These are phyloP conservation scores for Casuarina equisetifolia DNA, from an alignment of 306 rosid genomes.

Conservation along the genomic window DNA sequence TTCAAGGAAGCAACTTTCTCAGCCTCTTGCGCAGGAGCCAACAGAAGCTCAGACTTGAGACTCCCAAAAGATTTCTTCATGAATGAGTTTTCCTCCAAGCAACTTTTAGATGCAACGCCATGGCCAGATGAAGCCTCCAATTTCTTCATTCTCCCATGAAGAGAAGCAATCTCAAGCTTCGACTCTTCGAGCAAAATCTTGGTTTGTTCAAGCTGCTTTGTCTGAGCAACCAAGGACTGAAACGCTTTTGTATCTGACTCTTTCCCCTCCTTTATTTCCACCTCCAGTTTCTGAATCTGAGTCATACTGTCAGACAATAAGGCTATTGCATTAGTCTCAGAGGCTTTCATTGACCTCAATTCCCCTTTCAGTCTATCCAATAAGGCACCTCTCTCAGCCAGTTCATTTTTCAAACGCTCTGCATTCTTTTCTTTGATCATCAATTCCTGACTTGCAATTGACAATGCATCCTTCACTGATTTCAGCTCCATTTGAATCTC, in stretches of 20 bases:
- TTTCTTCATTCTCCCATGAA: conserved; percentile 32
- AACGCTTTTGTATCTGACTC: conserved; percentile 56
- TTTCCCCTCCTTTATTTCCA: conserved; percentile 39
- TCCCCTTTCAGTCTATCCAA: conserved; percentile 26
- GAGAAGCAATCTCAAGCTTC: conserved; percentile 48
- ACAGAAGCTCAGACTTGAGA: conserved; percentile 28
- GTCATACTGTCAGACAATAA: conserved; percentile 30
- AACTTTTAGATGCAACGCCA: conserved; percentile 14
- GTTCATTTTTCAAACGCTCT: conserved; percentile 33
- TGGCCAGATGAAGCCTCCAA: conserved; percentile 17
- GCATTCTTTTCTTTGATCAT: conserved; percentile 21
- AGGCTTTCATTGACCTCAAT: conserved; percentile 25
- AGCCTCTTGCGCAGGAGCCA: conserved; percentile 21
- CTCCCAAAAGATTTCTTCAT: conserved; percentile 7
- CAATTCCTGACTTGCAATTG: conserved; percentile 13
- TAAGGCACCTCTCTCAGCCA: conserved; percentile 25
- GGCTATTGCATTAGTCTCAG: conserved; percentile 38
- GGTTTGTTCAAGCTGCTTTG: conserved; percentile 58
- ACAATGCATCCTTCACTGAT: conserved; percentile 19
- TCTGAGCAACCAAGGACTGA: conserved; percentile 58
- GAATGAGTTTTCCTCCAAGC: background rate
- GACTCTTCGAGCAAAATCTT: conserved; percentile 60
- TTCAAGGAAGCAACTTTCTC: conserved; percentile 17
- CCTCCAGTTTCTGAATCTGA: conserved; percentile 48
- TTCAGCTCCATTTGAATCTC: conserved; percentile 25